Conservation (phyloP, 2,329 filamentous ascomycete genomes). For the Massarina eburnea region DNA sequence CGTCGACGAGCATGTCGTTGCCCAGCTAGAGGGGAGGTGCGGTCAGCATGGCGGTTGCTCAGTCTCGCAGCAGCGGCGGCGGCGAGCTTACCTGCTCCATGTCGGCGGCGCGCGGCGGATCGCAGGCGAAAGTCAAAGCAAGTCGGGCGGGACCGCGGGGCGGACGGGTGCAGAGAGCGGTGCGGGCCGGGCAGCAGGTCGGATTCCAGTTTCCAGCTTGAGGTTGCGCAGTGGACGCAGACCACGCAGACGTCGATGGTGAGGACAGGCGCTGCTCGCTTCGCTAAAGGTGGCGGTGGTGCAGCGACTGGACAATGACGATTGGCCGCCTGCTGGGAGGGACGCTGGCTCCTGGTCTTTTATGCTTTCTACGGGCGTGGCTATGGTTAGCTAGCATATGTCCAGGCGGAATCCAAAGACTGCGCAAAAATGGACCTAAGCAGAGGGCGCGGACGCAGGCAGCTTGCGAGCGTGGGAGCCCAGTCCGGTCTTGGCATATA, state of each 20-base stretch:
- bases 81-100: constrained; percentile 44
- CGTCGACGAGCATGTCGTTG: constrained; percentile 65
- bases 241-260: constrained; percentile 16
- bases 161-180: constrained; percentile 14
- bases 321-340: constrained; percentile 12
- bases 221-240: no score
- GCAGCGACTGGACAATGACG: constrained; percentile 19
- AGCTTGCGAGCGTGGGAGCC: no score
- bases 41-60: constrained; percentile 9
- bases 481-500: no score
- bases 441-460: no score
- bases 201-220: no score
- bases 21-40: constrained; percentile 51
- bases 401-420: no score
- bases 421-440: no score
- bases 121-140: constrained; percentile 12
- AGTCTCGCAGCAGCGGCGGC: neutral
- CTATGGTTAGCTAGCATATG: no score
- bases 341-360: no score
- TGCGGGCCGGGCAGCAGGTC: no score
- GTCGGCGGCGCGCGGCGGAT: constrained; percentile 17
- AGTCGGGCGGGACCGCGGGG: constrained; percentile 6
- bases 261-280: constrained; percentile 28
- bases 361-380: neutral
- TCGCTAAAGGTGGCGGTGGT: constrained; percentile 27